phyloP scores from a whole-genome alignment of 768 basidiomycete species.

The Leccinum imitatum region DNA sequence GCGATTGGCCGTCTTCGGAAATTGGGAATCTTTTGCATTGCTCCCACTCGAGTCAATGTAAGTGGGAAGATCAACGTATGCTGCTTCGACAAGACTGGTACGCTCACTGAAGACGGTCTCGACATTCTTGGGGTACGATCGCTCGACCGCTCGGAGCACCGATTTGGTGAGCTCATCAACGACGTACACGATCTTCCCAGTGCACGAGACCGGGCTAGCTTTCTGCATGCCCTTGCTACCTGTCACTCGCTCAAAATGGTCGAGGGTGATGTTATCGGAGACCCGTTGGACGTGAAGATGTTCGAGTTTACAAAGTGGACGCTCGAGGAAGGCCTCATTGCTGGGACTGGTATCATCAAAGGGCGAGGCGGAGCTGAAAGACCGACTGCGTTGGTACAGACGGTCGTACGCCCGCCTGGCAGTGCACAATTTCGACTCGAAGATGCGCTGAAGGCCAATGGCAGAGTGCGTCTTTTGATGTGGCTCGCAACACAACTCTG shows the following conservation, averaged over 20 bases:
- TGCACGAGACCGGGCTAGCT: constrained; percentile 70
- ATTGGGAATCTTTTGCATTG: constrained; percentile 91
- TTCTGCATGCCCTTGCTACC: constrained; percentile 91
- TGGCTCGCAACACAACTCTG: background rate
- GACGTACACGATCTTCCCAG: constrained; percentile 84
- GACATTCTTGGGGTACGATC: constrained; percentile 94
- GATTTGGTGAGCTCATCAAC: constrained; percentile 88
- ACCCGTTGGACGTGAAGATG: constrained; percentile 97
- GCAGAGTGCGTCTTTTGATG: constrained; percentile 53
- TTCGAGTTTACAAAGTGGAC: constrained; percentile 97
- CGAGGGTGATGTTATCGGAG: constrained; percentile 85
- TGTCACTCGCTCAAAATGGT: constrained; percentile 95
- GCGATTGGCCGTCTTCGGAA: constrained; percentile 87
- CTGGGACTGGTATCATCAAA: constrained; percentile 71
- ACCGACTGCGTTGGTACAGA: constrained; percentile 91
- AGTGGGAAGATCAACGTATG: constrained; percentile 96
- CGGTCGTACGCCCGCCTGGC: constrained; percentile 94
- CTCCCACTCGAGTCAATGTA: constrained; percentile 92
- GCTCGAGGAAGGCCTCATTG: constrained; percentile 83
- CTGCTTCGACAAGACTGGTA: constrained; percentile 99
- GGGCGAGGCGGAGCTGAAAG: constrained; percentile 58
- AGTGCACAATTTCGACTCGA: constrained; percentile 86
- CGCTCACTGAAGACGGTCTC: constrained; percentile 95
- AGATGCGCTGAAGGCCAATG: constrained; percentile 84
- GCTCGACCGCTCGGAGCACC: constrained; percentile 69